Evolutionary conservation across 75 land plant species (phyloP), one percentile per base, ranked within the genome.

Genomic region (Azolla pinnata): DNA sequence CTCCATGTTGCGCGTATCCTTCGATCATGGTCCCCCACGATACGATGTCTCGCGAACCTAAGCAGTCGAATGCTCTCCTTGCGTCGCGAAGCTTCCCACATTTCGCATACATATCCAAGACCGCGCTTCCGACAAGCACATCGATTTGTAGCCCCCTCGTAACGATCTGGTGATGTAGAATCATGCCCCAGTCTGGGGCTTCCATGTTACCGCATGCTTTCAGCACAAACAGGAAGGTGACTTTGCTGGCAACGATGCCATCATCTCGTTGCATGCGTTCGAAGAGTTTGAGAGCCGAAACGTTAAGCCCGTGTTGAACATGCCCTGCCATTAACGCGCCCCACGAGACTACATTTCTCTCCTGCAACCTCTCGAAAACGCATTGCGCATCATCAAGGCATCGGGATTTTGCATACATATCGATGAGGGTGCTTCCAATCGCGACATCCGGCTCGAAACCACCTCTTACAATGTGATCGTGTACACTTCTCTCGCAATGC

Each of bases 361-460:
- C 46, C 2, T 29, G 30, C 28, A 79, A 72, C 45, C 56, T 67
- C 33, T 76, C 54, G 50, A 85, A 85, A 7, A 67, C 77, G 25
- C 51, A 31, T 19, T 67, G 67, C 44, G 82, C 68, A 12, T 82
- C 82, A 20, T 73, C 74, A 65, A 86, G 69, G 56, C 61, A 49
- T n/a, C 89, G 86, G 56, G 81, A 86, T 68, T 85, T 85, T 18
- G 86, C 79, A 59, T 85, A 85, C 49, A 79, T 75, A 58, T 67
- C 78, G 1, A 85, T 61, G 28, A 85, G 44, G 44, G 82, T 67
- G 59, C 76, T 83, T 1, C 44, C 77, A 44, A 81, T 53, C 53
- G 53, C 75, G 18, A 69, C 33, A 54, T 77, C 64, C 30, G 44
- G 49, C 33, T 59, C 57, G 10, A 57, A 61, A 20, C 74, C 54